Conservation (phyloP, 2,329 filamentous ascomycete species). For the Trichoderma atrobrunneum region DNA sequence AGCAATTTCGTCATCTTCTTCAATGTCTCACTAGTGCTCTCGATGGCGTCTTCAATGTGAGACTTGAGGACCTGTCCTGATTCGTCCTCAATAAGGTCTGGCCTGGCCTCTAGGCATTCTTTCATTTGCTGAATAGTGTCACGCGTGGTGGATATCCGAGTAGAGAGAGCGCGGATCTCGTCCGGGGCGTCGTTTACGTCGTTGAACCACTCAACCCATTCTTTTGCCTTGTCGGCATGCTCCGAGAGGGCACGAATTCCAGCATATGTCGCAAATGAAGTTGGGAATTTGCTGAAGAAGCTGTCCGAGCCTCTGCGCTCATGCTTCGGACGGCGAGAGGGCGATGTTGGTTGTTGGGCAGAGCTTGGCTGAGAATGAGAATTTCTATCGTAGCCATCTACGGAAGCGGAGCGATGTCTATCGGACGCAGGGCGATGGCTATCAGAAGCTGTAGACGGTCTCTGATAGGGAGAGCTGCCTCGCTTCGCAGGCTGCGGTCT, state of each 20-base stretch:
- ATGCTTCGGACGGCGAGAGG: not conserved
- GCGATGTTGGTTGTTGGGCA: not conserved
- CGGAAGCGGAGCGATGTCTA: slow-evolving; percentile 1
- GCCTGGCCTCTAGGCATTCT: slow-evolving; percentile 28
- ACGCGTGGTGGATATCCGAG: slow-evolving; percentile 29
- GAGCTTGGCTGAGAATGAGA: not conserved
- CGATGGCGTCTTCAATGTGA: slow-evolving; percentile 32
- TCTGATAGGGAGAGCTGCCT: slow-evolving; percentile 12
- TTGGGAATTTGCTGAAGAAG: slow-evolving; percentile 23
- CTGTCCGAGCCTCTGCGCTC: slow-evolving; percentile 13
- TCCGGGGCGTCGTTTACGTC: slow-evolving; percentile 32
- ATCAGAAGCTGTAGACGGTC: not conserved
- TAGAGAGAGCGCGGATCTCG: slow-evolving; percentile 30
- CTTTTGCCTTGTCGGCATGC: slow-evolving; percentile 33
- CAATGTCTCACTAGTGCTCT: slow-evolving; percentile 27
- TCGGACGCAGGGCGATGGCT: not conserved
- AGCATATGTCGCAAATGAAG: slow-evolving; percentile 28
- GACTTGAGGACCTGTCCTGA: slow-evolving; percentile 27
- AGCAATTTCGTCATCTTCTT: slow-evolving; percentile 33
- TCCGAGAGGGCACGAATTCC: slow-evolving; percentile 28
- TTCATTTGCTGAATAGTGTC: slow-evolving; percentile 35
- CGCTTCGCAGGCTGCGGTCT: slow-evolving; percentile 18
- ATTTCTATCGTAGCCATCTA: slow-evolving; percentile 2
- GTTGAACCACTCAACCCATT: slow-evolving; percentile 35
- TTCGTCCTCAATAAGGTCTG: slow-evolving; percentile 33